Evolutionary conservation across 1,284 basidiomycete genomes (phyloP).

Genomic region (Cystobasidium sp.): DNA sequence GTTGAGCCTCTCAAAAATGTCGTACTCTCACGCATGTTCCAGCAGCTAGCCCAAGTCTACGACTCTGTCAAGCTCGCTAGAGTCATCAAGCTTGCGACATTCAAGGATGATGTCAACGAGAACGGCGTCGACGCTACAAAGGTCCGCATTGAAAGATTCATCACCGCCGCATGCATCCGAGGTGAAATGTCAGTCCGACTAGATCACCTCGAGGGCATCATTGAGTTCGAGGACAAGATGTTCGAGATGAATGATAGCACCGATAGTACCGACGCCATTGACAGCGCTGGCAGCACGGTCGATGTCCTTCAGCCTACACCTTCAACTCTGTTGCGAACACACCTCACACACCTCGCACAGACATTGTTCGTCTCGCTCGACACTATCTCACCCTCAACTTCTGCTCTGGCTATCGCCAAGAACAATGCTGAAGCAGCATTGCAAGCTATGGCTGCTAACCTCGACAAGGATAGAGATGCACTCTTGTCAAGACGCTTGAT

Average conservation of each 20-base stretch:
- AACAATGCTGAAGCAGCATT: constrained; percentile 56
- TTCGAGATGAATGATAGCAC: constrained; percentile 52
- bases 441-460: constrained; percentile 56
- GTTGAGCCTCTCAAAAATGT: constrained; percentile 89
- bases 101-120: constrained; percentile 77
- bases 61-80: constrained; percentile 80
- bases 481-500: constrained; percentile 76
- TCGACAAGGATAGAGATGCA: constrained; percentile 70
- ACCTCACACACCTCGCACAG: constrained; percentile 74
- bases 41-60: constrained; percentile 93
- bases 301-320: constrained; percentile 68
- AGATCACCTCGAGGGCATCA: constrained; percentile 84
- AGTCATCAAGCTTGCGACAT: constrained; percentile 68
- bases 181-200: constrained; percentile 87
- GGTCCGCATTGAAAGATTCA: constrained; percentile 64
- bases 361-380: constrained; percentile 73
- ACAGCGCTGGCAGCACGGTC: constrained; percentile 58
- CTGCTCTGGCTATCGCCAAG: constrained; percentile 56
- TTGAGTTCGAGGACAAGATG: constrained; percentile 80
- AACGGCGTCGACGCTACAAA: constrained; percentile 65
- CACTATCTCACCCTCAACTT: constrained; percentile 56
- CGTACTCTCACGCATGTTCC: constrained; percentile 89
- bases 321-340: constrained; percentile 71
- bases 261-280: constrained; percentile 62
- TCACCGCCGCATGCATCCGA: constrained; percentile 87